Base-by-base conservation (phyloP, 805 yeast species). In the Lachancea quebecensis region DNA sequence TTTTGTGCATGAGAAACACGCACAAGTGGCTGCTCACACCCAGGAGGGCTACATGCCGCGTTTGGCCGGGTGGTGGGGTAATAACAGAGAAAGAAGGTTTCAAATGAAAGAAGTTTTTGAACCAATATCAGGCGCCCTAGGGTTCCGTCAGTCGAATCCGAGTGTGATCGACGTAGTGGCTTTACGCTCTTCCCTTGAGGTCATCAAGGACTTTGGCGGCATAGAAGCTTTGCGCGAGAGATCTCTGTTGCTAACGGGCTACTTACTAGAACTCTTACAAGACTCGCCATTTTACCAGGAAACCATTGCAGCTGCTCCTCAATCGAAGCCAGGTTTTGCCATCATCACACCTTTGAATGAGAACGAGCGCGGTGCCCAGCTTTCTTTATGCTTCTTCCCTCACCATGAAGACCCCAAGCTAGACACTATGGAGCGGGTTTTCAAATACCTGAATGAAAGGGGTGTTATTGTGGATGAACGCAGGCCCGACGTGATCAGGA, bases 41-140 rank as follows among this genome's bases (percentile, higher is more conserved):
- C 25, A 35, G 6, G 30, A 28, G 12, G 21, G 30, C 12, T 72
- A 69, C 54, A 54, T 71, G 33, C 85, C 95, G 1, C 70, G 97
- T 49, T 68, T 87, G 41, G 95, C 96, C 0, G 98, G 98, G 0
- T 90, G 98, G 98, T 90, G 97, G 96, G 97, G 96, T 1, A 90
- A 88, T 58, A 79, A 83, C 53, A 69, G 82, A 0, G 54, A 56
- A 1, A 78, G 78, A 31, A 67, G 98, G 50, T 90, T 90, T 64
- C 72, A 79, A 55, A 90, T 90, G 98, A 58, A 75, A 46, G 90
- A 82, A 57, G 55, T 70, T 27, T 90, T 87, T 55, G 82, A 81
- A 44, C 95, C 96, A 0, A 84, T 85, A 25, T 68, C 73, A n/a
- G 83, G 93, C 31, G 98, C 97, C 0, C 70, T 85, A 18, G 95